phyloP scores from a whole-genome alignment of 371 early-diverging fungal genomes.

The Caulochytrium protostelioides region DNA sequence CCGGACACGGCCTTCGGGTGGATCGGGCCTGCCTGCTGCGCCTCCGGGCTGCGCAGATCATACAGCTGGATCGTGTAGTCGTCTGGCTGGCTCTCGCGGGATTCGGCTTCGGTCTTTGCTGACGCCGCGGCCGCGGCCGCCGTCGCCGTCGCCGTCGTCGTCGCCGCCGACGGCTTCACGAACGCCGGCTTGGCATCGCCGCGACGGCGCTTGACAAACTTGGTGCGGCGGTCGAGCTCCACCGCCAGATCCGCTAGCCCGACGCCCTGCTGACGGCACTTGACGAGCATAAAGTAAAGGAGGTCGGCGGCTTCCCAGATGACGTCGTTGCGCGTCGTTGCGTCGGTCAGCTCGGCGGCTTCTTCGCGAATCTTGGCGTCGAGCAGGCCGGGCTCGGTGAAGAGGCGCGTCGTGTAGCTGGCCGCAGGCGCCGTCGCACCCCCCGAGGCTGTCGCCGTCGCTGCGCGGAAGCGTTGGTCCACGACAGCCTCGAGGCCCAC shows the following conservation, averaged over 20 bases:
- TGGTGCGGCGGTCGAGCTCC: constrained; percentile 56
- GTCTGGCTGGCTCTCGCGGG: too few relatives aligned
- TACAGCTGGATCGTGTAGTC: constrained; percentile 44
- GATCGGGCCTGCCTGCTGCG: neutral
- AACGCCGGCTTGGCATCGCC: constrained; percentile 77
- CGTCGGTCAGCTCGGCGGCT: constrained; percentile 77
- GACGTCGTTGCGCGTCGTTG: constrained; percentile 46
- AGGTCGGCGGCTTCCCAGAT: constrained; percentile 92
- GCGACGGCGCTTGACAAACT: constrained; percentile 71
- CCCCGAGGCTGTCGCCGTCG: too few relatives aligned
- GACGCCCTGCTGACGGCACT: constrained; percentile 62
- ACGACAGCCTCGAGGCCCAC: constrained; percentile 44
- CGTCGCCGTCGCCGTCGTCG: constrained; percentile 8
- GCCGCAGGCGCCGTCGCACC: constrained; percentile 53
- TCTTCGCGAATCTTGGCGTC: constrained; percentile 87
- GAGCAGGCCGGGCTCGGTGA: constrained; percentile 56
- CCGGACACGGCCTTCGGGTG: constrained; percentile 8
- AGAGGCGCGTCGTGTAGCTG: constrained; percentile 77
- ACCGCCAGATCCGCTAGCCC: constrained; percentile 62
- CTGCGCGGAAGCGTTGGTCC: constrained; percentile 33
- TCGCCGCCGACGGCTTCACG: neutral
- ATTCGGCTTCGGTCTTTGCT: constrained; percentile 25
- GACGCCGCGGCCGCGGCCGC: constrained; percentile 10
- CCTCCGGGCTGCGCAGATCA: constrained; percentile 13
- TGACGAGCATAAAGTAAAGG: constrained; percentile 80